A percentile compares a stretch with the other conserved stretches of the same genome.
Evolutionary conservation across 441 rosid genomes (phyloP).

Genomic region (Omphalea diandra): DNA sequence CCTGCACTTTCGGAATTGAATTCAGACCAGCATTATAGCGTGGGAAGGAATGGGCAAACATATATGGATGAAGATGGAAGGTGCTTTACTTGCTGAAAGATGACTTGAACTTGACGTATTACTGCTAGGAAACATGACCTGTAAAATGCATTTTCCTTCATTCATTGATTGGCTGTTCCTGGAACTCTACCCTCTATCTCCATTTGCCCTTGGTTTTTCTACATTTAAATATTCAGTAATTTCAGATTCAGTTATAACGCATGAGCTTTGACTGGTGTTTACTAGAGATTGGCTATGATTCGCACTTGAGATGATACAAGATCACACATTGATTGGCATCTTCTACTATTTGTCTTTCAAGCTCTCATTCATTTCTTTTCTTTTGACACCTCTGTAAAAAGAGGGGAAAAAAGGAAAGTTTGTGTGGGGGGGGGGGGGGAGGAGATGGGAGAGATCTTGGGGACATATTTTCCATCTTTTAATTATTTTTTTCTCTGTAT

Average conservation of each 20-base stretch:
- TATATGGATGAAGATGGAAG: constrained; percentile 60
- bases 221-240: constrained; percentile 24
- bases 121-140: neutral
- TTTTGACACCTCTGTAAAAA: neutral
- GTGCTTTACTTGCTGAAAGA: constrained; percentile 42
- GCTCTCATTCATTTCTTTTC: neutral
- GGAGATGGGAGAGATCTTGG: neutral
- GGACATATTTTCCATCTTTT: neutral
- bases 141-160: neutral
- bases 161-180: neutral
- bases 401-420: too few species aligned
- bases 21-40: constrained; percentile 63
- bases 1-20: constrained; percentile 92
- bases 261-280: constrained; percentile 18
- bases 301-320: constrained; percentile 5
- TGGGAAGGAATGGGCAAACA: constrained; percentile 61
- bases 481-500: neutral
- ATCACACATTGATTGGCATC: constrained; percentile 10
- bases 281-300: constrained; percentile 11
- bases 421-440: too few species aligned
- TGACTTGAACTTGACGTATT: constrained; percentile 15
- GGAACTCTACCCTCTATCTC: constrained; percentile 3
- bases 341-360: constrained; percentile 7
- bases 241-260: neutral
- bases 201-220: constrained; percentile 13